phyloP scores from a whole-genome alignment of 345 rosid genomes.

The Raphanus raphanistrum region DNA sequence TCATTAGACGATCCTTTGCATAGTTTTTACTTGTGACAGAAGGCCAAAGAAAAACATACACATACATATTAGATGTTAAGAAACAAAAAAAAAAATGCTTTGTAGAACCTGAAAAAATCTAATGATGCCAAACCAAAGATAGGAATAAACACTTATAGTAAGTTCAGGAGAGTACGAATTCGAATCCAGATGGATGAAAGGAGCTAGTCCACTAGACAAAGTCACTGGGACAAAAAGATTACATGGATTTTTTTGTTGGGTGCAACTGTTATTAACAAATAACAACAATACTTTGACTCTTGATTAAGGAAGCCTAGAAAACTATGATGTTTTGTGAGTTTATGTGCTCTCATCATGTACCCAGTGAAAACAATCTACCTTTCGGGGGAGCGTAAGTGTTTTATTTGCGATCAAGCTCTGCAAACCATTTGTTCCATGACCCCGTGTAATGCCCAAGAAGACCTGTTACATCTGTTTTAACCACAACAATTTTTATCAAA shows the following conservation, averaged over 20 bases:
- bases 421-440: conserved; percentile 75
- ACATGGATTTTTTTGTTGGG: background rate
- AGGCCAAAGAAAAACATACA: background rate
- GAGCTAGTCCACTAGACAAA: background rate
- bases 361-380: background rate
- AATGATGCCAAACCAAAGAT: background rate
- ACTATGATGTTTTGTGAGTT: conserved; percentile 8
- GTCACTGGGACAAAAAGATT: background rate
- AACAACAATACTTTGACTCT: background rate
- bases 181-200: background rate
- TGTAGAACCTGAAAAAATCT: background rate
- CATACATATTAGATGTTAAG: no score
- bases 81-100: background rate
- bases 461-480: conserved; percentile 64
- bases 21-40: background rate
- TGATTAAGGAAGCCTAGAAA: background rate
- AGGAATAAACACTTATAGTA: background rate
- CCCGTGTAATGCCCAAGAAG: conserved; percentile 69
- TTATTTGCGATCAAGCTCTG: conserved; percentile 57
- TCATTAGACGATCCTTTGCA: background rate
- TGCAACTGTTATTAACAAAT: conserved; percentile 22
- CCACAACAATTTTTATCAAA: background rate
- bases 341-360: conserved; percentile 2
- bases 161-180: background rate
- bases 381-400: background rate